Base-by-base conservation (phyloP, 2,329 filamentous ascomycete species). In the Aspergillus bombycis region DNA sequence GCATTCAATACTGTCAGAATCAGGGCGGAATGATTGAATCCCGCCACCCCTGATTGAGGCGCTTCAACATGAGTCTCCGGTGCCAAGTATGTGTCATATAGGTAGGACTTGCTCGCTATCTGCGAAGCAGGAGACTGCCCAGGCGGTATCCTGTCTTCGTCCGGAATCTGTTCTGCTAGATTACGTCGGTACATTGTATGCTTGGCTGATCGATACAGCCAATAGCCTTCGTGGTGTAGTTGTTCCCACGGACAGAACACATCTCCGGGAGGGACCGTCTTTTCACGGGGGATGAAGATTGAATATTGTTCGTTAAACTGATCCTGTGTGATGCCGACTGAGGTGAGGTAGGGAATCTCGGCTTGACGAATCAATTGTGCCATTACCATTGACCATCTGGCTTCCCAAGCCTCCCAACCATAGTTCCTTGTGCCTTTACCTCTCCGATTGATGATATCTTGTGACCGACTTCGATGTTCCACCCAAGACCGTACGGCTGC, bases 361-460 rank as follows among this genome's bases (percentile, higher is more conserved):
- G 85, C 82, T 57, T 82, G 80, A 52, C 81, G 80, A 21, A 89
- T 83, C 6, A 88, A 76, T 65, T 90, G 80, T 4, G 85, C 86
- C 85, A 90, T 89, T 32, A 85, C 78, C 65, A 82, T 80, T 19
- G 86, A 84, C 88, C 88, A 90, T 61, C 91, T 86, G 46, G 92
- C 89, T 79, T 97, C 91, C 94, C 94, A 99, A 2, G 94, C 94
- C 72, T 93, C 87, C 92, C 94, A 98, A 7, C 93, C 92, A 75
- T 98, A 98, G 68, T 92, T 96, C 36, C 88, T 87, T 3, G 92
- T 93, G 0, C 94, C 94, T 70, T 92, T 92, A 4, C 93, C 94
- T 68, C 91, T 88, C 21, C 91, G 86, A 72, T 97, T 92, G 19
- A 97, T 83, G 58, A 97, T 86, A 70, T 92, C 90, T 61, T 84